phyloP scores from a whole-genome alignment of 169 alveolate species.

The Plasmodium yoelii region DNA sequence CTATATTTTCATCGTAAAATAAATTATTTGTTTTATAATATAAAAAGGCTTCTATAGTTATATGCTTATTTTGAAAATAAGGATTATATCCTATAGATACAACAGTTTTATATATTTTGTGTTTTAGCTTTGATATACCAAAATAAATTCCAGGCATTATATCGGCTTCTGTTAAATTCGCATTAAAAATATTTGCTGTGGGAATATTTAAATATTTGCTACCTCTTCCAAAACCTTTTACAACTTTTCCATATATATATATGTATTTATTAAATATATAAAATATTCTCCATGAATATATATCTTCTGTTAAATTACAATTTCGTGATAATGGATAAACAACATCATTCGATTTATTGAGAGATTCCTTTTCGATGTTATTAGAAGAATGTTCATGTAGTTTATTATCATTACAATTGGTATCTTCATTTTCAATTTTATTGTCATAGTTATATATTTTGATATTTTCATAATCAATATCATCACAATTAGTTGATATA shows the following conservation, averaged over 20 bases:
- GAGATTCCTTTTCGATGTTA: background rate
- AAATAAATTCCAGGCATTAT: slow-evolving; percentile 75
- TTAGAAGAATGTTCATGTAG: background rate
- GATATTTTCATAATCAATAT: background rate
- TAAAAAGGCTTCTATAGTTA: slow-evolving; percentile 65
- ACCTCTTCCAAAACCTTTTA: slow-evolving; percentile 74
- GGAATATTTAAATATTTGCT: slow-evolving; percentile 70
- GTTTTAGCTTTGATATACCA: slow-evolving; percentile 51
- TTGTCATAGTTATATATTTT: background rate
- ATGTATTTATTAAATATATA: slow-evolving; percentile 59
- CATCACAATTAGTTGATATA: slow-evolving; percentile 13
- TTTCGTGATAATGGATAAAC: slow-evolving; percentile 60
- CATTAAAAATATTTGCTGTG: slow-evolving; percentile 55
- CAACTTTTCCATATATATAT: slow-evolving; percentile 60
- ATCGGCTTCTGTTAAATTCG: slow-evolving; percentile 45
- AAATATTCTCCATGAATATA: slow-evolving; percentile 68
- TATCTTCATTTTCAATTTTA: background rate
- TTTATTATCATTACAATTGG: background rate
- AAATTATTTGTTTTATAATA: slow-evolving; percentile 43
- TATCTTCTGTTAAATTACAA: slow-evolving; percentile 67
- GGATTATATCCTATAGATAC: slow-evolving; percentile 74
- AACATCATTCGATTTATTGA: slow-evolving; percentile 57
- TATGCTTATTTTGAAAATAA: slow-evolving; percentile 62
- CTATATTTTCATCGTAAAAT: slow-evolving; percentile 62
- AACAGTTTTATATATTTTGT: slow-evolving; percentile 64